Evolutionary conservation across 805 yeast genomes (phyloP).

Genomic region (Saturnispora ahearnii): DNA sequence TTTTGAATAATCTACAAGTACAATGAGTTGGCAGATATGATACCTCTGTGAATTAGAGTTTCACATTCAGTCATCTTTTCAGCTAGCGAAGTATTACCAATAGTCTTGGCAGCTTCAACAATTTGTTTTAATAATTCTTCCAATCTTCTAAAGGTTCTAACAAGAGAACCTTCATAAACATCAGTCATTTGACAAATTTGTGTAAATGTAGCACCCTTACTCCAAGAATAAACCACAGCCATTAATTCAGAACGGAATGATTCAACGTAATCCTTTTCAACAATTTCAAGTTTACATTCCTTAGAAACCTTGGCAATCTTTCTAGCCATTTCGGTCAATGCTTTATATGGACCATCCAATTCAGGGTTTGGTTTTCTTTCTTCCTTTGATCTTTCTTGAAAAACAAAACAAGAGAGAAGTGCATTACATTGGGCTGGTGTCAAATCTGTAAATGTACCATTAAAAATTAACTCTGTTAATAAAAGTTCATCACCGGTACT

Average conservation of each 20-base stretch:
- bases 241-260: slow-evolving; percentile 85
- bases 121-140: slow-evolving; percentile 91
- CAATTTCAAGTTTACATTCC: slow-evolving; percentile 83
- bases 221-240: slow-evolving; percentile 97
- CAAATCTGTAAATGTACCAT: slow-evolving; percentile 87
- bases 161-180: slow-evolving; percentile 93
- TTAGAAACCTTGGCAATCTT: slow-evolving; percentile 82
- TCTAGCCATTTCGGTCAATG: slow-evolving; percentile 83
- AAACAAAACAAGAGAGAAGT: slow-evolving; percentile 85
- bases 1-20: slow-evolving; percentile 37
- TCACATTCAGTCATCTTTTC: slow-evolving; percentile 82
- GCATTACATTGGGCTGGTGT: slow-evolving; percentile 90
- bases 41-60: slow-evolving; percentile 86
- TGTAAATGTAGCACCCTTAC: slow-evolving; percentile 90
- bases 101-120: slow-evolving; percentile 85
- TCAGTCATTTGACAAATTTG: slow-evolving; percentile 98
- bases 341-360: slow-evolving; percentile 83
- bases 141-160: slow-evolving; percentile 87
- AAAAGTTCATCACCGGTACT: slow-evolving; percentile 82
- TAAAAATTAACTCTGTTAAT: slow-evolving; percentile 86
- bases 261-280: slow-evolving; percentile 88
- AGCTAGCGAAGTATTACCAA: slow-evolving; percentile 81
- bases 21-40: slow-evolving; percentile 93
- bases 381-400: slow-evolving; percentile 92
- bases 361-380: slow-evolving; percentile 80